Conservation (phyloP, 225 moss, liverwort and hornwort genomes). For the Marchantia paleacea region DNA sequence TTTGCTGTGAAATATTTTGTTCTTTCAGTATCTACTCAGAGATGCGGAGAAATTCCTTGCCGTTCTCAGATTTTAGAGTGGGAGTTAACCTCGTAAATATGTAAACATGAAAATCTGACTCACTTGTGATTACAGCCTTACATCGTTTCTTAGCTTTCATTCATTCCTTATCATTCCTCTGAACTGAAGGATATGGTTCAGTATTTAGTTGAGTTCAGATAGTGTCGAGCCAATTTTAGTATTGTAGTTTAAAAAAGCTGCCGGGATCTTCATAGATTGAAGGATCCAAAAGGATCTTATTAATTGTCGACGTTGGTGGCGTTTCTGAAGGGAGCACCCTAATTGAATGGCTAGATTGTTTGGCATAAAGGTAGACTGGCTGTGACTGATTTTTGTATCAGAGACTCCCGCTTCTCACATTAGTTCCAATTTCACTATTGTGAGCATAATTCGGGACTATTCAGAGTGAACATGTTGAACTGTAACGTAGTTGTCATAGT, state of each 20-base stretch:
- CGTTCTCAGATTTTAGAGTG: not conserved
- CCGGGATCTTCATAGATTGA: not conserved
- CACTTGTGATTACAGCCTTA: not conserved
- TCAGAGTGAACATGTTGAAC: not conserved
- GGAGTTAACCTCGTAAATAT: not conserved
- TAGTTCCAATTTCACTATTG: not conserved
- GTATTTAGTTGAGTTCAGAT: not conserved
- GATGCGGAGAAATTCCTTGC: not conserved
- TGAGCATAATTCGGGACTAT: not conserved
- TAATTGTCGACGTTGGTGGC: not conserved
- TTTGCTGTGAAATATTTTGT: not conserved
- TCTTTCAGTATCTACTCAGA: not conserved
- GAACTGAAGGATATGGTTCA: not conserved
- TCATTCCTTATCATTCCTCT: not conserved
- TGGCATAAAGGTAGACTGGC: not conserved
- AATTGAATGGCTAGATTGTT: not conserved
- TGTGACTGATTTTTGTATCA: not conserved
- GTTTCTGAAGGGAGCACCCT: not conserved
- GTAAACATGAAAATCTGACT: not conserved
- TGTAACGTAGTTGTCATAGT: not conserved
- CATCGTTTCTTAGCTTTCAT: constrained; percentile 1
- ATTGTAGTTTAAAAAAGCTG: not conserved
- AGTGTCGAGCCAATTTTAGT: not conserved
- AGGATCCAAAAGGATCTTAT: not conserved
- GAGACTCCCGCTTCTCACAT: not conserved